Percentiles rank a stretch among this genome's conserved stretches.
Conservation (phyloP, 2,329 filamentous ascomycete species). For the Fusarium paranaense region DNA sequence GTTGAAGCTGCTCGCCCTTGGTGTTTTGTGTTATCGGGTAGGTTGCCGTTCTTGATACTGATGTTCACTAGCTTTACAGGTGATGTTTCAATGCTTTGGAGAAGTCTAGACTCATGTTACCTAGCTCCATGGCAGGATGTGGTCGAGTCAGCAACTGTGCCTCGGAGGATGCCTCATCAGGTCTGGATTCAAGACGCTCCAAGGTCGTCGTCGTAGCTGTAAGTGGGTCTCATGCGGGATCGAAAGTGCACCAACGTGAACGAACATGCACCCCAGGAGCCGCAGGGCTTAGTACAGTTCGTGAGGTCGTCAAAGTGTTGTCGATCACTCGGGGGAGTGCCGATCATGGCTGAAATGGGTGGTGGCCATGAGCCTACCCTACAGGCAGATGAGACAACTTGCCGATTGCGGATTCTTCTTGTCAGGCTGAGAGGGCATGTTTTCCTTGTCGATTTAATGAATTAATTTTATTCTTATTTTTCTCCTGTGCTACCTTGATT, state of each 20-base stretch:
- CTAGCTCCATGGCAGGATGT: neutral
- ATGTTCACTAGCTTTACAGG: neutral
- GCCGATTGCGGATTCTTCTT: neutral
- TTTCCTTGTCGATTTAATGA: neutral
- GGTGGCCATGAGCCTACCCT: neutral
- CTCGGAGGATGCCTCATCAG: neutral
- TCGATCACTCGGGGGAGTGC: neutral
- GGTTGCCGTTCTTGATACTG: neutral
- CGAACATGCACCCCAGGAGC: neutral
- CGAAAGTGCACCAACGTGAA: neutral
- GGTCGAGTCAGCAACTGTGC: neutral
- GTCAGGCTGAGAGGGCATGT: neutral
- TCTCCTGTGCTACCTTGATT: neutral
- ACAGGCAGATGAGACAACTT: neutral
- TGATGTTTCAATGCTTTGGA: neutral
- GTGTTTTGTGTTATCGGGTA: neutral
- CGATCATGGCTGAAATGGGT: slow-evolving; percentile 2
- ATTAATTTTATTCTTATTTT: neutral
- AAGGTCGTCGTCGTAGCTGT: neutral
- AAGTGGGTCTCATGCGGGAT: neutral
- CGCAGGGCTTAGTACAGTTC: neutral
- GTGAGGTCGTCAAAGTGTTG: neutral
- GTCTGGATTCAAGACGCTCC: neutral
- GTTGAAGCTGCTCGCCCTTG: neutral
- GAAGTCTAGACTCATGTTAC: neutral